phyloP scores from a whole-genome alignment of 2,329 filamentous ascomycete species.

The Fusarium goolgardi region DNA sequence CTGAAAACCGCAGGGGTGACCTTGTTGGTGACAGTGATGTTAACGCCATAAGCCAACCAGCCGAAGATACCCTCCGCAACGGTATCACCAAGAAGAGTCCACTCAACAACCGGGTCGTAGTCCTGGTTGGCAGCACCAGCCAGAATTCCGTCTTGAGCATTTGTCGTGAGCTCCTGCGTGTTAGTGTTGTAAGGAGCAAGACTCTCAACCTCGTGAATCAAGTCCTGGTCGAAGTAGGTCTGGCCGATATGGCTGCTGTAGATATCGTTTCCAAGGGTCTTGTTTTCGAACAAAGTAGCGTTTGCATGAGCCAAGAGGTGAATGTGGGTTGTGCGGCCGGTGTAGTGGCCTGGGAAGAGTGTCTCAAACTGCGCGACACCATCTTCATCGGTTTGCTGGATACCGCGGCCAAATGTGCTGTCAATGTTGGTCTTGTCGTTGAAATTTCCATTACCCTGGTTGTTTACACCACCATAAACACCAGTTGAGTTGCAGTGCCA shows the following conservation, averaged over 20 bases:
- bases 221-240: conserved; percentile 70
- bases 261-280: conserved; percentile 51
- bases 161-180: conserved; percentile 51
- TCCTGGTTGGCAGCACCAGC: conserved; percentile 60
- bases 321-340: conserved; percentile 60
- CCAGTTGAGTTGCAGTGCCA: conserved; percentile 62
- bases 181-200: conserved; percentile 61
- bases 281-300: conserved; percentile 50
- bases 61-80: conserved; percentile 64
- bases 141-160: neutral
- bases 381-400: conserved; percentile 56
- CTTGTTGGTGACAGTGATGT: conserved; percentile 39
- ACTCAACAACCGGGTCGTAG: conserved; percentile 70
- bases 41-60: conserved; percentile 66
- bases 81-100: conserved; percentile 65
- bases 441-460: conserved; percentile 58
- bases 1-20: conserved; percentile 8
- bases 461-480: conserved; percentile 57
- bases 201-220: conserved; percentile 63
- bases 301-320: conserved; percentile 57
- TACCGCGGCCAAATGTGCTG: conserved; percentile 50
- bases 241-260: conserved; percentile 71
- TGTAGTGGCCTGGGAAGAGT: conserved; percentile 60
- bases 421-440: conserved; percentile 49
- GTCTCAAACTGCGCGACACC: conserved; percentile 59